Conservation (phyloP, 1,284 basidiomycete species). For the Irpex lacteus region DNA sequence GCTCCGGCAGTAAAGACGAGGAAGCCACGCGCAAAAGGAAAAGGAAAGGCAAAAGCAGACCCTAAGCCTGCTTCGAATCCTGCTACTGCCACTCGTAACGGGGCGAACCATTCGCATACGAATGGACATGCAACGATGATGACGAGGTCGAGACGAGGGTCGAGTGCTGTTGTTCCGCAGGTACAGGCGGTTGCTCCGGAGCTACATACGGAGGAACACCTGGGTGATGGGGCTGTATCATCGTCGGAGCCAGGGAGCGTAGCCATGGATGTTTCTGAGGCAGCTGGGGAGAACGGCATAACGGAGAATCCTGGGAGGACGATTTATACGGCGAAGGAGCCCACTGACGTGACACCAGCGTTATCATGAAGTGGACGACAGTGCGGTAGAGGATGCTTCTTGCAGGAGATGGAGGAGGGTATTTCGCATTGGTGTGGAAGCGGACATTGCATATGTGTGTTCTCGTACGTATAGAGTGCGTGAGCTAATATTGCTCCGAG, state of each 20-base stretch:
- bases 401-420: not conserved
- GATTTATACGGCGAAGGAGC: constrained; percentile 28
- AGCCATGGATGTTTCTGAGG: constrained; percentile 21
- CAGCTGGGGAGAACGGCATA: constrained; percentile 18
- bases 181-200: constrained; percentile 1
- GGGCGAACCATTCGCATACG: not conserved
- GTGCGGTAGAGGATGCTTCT: not conserved
- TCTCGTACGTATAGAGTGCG: not conserved
- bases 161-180: not conserved
- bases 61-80: not conserved
- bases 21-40: not conserved
- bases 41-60: not conserved
- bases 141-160: not conserved
- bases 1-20: not conserved
- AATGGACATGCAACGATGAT: not conserved
- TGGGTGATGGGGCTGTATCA: constrained; percentile 9
- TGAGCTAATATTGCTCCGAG: not conserved
- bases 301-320: constrained; percentile 29
- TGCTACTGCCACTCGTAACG: not conserved
- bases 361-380: not conserved
- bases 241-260: not conserved
- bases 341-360: constrained; percentile 7
- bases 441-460: not conserved
- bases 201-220: constrained; percentile 7
- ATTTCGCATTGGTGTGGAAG: not conserved